Evolutionary conservation across 441 rosid species (phyloP).

Genomic region (Bocquillonia castaneifolia): DNA sequence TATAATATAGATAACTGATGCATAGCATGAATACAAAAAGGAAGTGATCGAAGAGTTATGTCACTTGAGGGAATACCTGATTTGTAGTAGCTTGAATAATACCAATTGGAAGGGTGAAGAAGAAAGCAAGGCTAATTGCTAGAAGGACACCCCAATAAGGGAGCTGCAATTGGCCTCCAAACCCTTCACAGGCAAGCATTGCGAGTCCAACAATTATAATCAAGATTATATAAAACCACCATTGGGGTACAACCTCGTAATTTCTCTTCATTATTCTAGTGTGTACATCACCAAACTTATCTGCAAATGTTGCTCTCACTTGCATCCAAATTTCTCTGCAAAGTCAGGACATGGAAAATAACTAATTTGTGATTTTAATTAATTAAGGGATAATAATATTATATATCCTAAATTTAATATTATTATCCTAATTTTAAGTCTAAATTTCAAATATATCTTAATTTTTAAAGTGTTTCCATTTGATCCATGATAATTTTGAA

Average conservation of each 20-base stretch:
- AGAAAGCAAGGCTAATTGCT: slow-evolving; percentile 29
- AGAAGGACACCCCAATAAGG: slow-evolving; percentile 46
- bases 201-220: slow-evolving; percentile 24
- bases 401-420: too few species aligned
- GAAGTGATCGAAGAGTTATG: neutral
- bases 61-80: slow-evolving; percentile 30
- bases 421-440: too few species aligned
- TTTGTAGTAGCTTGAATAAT: slow-evolving; percentile 47
- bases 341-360: neutral
- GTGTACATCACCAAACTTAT: slow-evolving; percentile 29
- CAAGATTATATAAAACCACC: slow-evolving; percentile 20
- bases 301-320: slow-evolving; percentile 27
- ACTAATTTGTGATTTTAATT: too few species aligned
- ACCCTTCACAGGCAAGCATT: slow-evolving; percentile 39
- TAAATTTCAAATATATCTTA: too few species aligned
- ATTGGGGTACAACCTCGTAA: slow-evolving; percentile 12
- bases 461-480: too few species aligned
- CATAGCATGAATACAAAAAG: too few species aligned
- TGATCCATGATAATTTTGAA: too few species aligned
- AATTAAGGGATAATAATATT: too few species aligned
- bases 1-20: too few species aligned
- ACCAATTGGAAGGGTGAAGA: slow-evolving; percentile 41
- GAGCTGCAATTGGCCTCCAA: slow-evolving; percentile 38
- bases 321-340: slow-evolving; percentile 38
- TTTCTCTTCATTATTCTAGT: slow-evolving; percentile 25